Evolutionary conservation across 202 grass and related monocot genomes (phyloP), one percentile per base, ranked within the genome.

Genomic region (Dendrocalamus latiflorus): DNA sequence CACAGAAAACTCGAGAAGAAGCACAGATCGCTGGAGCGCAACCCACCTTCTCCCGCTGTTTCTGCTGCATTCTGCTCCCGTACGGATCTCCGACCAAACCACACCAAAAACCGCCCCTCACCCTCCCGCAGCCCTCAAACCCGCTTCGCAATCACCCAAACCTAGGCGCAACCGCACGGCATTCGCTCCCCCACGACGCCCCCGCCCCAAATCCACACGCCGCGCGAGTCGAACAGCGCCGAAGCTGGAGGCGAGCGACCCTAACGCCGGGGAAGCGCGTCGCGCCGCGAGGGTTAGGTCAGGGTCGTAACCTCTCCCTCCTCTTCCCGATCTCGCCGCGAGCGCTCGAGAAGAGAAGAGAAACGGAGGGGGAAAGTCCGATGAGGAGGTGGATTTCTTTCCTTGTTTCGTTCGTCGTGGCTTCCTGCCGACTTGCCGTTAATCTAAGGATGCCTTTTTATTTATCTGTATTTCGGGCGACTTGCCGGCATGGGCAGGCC

Each of bases 31-130:
- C 16, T 53, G 82, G 70, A 72, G 65, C 67, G 74, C 24, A 45
- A 76, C 86, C 24, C 54, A 95, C 95, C 95, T 95, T 93, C 57
- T 80, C 93, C 73, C 82, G 79, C 86, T 93, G 94, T 54, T 88
- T 88, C 88, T 98, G 92, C 90, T 95, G 92, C 95, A 98, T 98
- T 83, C 59, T 69, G 78, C 24, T 43, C 5, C 17, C 39, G 11
- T 0, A 9, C 80, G 72, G 82, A 93, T 94, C 88, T 80, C 79
- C 80, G 37, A 15, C 21, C 58, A 72, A 51, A 72, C 57, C 17
- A 49, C 16, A 9, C 22, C 39, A 42, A 56, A 36, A 36, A 22
- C 25, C 17, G 37, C 48, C 4, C 21, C 18, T 65, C 60, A 6
- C 22, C 59, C 68, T 54, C 34, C 30, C 48, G 72, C 65, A 1